Percentiles rank a stretch among this genome's conserved stretches.
These are phyloP conservation scores for Candolleomyces aberdarensis DNA, from an alignment of 768 basidiomycete genomes.

Conservation along the genomic window DNA sequence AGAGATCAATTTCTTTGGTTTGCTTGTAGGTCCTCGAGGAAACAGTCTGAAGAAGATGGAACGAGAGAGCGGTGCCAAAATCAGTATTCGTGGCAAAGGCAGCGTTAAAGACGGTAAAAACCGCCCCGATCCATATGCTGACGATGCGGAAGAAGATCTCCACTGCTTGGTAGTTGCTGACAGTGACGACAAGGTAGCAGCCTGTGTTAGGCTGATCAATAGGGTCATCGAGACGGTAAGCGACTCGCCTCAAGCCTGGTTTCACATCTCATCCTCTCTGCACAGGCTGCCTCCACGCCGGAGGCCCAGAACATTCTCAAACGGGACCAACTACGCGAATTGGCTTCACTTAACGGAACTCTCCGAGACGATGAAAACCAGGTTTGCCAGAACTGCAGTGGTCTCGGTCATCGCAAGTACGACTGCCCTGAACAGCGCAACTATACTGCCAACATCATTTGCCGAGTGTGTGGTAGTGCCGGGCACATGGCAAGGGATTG, in stretches of 20 bases:
- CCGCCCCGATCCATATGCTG: slow-evolving; percentile 88
- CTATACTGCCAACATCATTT: slow-evolving; percentile 99
- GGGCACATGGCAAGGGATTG: slow-evolving; percentile 99
- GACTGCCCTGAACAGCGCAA: slow-evolving; percentile 98
- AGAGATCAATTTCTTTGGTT: slow-evolving; percentile 99
- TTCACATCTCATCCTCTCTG: slow-evolving; percentile 3
- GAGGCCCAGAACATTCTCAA: slow-evolving; percentile 99
- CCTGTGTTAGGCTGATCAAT: slow-evolving; percentile 95
- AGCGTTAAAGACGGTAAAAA: slow-evolving; percentile 99
- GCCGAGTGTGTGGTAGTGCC: slow-evolving; percentile 95
- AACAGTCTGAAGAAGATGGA: slow-evolving; percentile 99
- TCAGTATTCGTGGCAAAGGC: slow-evolving; percentile 96
- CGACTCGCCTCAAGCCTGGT: slow-evolving; percentile 7
- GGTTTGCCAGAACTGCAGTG: slow-evolving; percentile 95
- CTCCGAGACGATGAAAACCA: slow-evolving; percentile 99
- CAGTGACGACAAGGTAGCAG: slow-evolving; percentile 83
- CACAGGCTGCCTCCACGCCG: slow-evolving; percentile 94
- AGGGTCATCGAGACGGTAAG: slow-evolving; percentile 95
- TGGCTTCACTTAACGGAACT: slow-evolving; percentile 98
- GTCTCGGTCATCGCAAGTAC: slow-evolving; percentile 95
- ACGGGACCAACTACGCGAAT: slow-evolving; percentile 95
- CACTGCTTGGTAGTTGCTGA: slow-evolving; percentile 97
- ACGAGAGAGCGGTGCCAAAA: slow-evolving; percentile 95
- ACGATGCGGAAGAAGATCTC: slow-evolving; percentile 97
- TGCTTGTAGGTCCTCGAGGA: slow-evolving; percentile 96